Evolutionary conservation across 192 early-diverging fungal species (phyloP).

Genomic region (Coemansia sp.): DNA sequence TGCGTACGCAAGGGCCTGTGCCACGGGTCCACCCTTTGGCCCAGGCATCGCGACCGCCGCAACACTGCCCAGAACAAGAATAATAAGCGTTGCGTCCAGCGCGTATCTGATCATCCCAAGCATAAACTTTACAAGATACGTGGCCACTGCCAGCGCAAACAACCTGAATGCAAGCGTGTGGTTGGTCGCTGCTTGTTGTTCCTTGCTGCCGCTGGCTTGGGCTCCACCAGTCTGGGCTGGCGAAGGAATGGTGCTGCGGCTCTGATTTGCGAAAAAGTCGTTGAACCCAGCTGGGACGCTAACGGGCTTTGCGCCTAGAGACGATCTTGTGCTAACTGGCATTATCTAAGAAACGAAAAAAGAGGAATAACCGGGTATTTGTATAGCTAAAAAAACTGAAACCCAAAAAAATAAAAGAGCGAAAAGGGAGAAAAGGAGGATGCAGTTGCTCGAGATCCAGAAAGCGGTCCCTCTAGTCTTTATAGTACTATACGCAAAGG

Average conservation of each 20-base stretch:
- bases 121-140: constrained; percentile 19
- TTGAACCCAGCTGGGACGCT: constrained; percentile 3
- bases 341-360: not conserved
- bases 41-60: constrained; percentile 34
- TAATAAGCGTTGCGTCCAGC: constrained; percentile 29
- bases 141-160: constrained; percentile 18
- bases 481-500: not conserved
- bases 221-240: not conserved
- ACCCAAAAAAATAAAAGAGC: not conserved
- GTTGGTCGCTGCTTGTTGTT: constrained; percentile 2
- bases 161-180: constrained; percentile 37
- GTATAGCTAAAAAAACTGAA: not conserved
- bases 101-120: constrained; percentile 33
- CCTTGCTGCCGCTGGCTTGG: not conserved
- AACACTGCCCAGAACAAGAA: constrained; percentile 21
- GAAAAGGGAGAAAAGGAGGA: not conserved
- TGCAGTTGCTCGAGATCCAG: too few species aligned
- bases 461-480: not conserved
- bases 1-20: constrained; percentile 28
- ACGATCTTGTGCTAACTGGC: constrained; percentile 1
- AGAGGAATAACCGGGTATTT: not conserved
- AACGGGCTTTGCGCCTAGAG: constrained; percentile 1
- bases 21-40: constrained; percentile 23
- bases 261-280: not conserved
- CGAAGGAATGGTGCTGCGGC: not conserved